Evolutionary conservation across 371 early-diverging fungal genomes (phyloP).

Genomic region (Amoeboaphelidium occidentale): DNA sequence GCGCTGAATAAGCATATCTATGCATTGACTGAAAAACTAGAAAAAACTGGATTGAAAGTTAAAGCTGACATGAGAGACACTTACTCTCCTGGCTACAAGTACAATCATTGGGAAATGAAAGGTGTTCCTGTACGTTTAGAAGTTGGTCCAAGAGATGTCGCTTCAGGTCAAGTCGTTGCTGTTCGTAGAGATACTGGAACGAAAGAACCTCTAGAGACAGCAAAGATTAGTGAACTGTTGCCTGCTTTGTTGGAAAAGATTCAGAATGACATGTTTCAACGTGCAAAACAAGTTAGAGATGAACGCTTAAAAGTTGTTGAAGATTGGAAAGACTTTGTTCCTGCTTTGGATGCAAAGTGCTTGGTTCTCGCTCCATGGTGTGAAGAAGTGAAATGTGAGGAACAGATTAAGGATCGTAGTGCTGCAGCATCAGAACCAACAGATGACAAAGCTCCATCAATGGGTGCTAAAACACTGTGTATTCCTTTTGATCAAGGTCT

Average conservation of each 20-base stretch:
- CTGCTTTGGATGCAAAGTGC: constrained; percentile 66
- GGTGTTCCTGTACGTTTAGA: constrained; percentile 97
- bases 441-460: constrained; percentile 85
- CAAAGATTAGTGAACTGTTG: constrained; percentile 29
- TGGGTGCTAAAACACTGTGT: constrained; percentile 99
- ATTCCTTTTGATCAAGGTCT: constrained; percentile 77
- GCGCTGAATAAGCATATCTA: constrained; percentile 36
- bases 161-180: constrained; percentile 46
- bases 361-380: constrained; percentile 93
- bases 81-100: constrained; percentile 96
- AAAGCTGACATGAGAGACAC: constrained; percentile 75
- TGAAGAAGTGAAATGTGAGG: constrained; percentile 75
- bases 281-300: constrained; percentile 61
- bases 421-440: constrained; percentile 51
- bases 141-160: constrained; percentile 91
- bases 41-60: constrained; percentile 56
- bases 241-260: constrained; percentile 48
- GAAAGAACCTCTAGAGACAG: constrained; percentile 35
- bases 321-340: constrained; percentile 80
- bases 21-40: constrained; percentile 36
- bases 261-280: constrained; percentile 74
- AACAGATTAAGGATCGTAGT: constrained; percentile 80
- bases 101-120: constrained; percentile 98
- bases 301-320: constrained; percentile 43
- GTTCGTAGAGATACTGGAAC: constrained; percentile 72